A percentile compares a stretch with the other conserved stretches of the same genome.
Evolutionary conservation across 2,329 filamentous ascomycete species (phyloP).

Genomic region (Penicillium hesseltinei): DNA sequence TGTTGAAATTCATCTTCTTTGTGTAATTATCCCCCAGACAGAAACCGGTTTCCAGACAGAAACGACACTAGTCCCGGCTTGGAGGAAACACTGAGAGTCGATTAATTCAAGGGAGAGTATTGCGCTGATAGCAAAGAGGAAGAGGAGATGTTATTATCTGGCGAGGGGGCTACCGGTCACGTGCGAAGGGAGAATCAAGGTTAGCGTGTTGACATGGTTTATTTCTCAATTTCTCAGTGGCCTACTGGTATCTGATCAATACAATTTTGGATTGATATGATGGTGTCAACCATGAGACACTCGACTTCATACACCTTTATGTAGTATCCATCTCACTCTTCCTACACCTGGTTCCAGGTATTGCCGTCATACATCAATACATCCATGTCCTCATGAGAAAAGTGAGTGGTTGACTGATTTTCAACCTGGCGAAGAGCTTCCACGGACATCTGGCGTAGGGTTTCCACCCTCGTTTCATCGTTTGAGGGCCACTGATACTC

Average conservation of each 20-base stretch:
- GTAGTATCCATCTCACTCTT: not conserved
- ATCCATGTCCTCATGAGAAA: not conserved
- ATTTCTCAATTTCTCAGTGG: not conserved
- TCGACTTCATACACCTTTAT: not conserved
- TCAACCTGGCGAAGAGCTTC: not conserved
- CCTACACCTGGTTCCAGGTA: not conserved
- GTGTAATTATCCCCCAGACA: too few relatives aligned
- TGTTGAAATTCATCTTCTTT: too few relatives aligned
- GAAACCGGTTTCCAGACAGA: too few relatives aligned
- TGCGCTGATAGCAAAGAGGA: too few relatives aligned
- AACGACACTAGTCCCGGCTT: too few relatives aligned
- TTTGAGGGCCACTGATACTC: not conserved
- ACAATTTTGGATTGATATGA: not conserved
- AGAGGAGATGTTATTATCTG: too few relatives aligned
- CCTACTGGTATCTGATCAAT: not conserved
- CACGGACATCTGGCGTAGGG: not conserved
- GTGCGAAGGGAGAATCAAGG: not conserved
- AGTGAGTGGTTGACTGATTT: not conserved
- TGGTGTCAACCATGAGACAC: not conserved
- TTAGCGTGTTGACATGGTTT: not conserved
- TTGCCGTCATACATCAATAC: not conserved
- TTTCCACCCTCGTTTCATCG: not conserved
- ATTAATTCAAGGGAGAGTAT: too few relatives aligned
- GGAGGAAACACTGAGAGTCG: too few relatives aligned
- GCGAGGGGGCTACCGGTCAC: too few relatives aligned